Percentiles rank a stretch among this genome's conserved stretches.
phyloP scores from a whole-genome alignment of 2,329 filamentous ascomycete genomes.

The Aureobasidium sp. region DNA sequence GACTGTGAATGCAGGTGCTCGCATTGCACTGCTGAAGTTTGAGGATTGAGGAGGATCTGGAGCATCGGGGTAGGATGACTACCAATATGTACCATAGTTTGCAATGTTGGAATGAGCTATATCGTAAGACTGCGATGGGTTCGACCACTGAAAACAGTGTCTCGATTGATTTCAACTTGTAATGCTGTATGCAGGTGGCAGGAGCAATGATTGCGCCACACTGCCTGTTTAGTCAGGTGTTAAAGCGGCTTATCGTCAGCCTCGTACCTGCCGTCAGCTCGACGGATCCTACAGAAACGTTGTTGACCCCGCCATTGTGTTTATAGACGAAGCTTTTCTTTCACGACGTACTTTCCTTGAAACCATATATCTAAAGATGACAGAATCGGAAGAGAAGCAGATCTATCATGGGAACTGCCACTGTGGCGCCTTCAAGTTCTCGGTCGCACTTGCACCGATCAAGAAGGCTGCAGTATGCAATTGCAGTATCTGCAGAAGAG shows the following conservation, averaged over 20 bases:
- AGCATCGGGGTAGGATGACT: too few species aligned
- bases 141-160: too few species aligned
- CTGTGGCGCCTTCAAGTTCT: conserved; percentile 9
- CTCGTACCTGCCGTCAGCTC: not conserved
- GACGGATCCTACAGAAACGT: not conserved
- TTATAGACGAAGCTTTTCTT: not conserved
- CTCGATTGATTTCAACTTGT: not conserved
- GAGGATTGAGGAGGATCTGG: not conserved
- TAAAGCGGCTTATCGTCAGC: not conserved
- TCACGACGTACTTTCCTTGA: not conserved
- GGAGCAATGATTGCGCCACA: not conserved
- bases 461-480: not conserved
- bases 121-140: too few species aligned
- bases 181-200: not conserved
- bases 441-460: not conserved
- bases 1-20: conserved; percentile 30
- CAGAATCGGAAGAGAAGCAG: not conserved
- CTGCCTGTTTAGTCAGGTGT: not conserved
- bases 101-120: not conserved
- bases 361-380: not conserved
- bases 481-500: conserved; percentile 9
- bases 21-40: conserved; percentile 24
- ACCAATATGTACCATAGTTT: not conserved
- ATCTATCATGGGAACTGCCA: conserved; percentile 5
- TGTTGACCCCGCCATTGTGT: not conserved